Conservation (phyloP, 441 rosid genomes). For the Biscutella laevigata region DNA sequence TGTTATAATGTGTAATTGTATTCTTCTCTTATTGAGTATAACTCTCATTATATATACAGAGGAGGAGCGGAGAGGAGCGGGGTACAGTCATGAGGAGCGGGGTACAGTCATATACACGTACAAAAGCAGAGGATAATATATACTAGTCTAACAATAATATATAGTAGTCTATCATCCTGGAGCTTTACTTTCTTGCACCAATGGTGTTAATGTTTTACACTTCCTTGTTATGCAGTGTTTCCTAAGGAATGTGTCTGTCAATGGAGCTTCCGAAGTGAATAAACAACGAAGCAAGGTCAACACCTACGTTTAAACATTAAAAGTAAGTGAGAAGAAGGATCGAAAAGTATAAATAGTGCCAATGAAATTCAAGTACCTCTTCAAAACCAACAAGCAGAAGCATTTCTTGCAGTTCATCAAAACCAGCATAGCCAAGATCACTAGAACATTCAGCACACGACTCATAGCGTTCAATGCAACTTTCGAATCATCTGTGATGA, state of each 20-base stretch:
- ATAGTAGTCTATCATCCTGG: too few species aligned
- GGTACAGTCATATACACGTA: too few species aligned
- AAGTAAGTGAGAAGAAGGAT: not conserved
- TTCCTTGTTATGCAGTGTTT: not conserved
- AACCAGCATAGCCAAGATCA: conserved; percentile 11
- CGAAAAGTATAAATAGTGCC: too few species aligned
- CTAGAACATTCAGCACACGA: conserved; percentile 11
- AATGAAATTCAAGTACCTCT: not conserved
- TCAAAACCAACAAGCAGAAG: conserved; percentile 11
- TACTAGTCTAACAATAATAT: too few species aligned
- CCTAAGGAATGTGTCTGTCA: conserved; percentile 19
- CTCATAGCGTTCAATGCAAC: conserved; percentile 11
- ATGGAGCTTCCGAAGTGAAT: conserved; percentile 16
- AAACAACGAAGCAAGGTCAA: conserved; percentile 2
- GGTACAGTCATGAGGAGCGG: too few species aligned
- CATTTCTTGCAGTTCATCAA: conserved; percentile 13
- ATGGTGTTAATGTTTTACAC: not conserved
- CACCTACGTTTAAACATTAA: not conserved
- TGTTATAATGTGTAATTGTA: too few species aligned
- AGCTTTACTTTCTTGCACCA: not conserved
- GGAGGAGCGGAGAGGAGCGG: too few species aligned
- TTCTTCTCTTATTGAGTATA: too few species aligned
- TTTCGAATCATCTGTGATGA: conserved; percentile 20
- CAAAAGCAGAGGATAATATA: too few species aligned
- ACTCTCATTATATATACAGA: too few species aligned